These are phyloP conservation scores for Lentinula raphanica DNA, from an alignment of 768 basidiomycete genomes.

Conservation along the genomic window DNA sequence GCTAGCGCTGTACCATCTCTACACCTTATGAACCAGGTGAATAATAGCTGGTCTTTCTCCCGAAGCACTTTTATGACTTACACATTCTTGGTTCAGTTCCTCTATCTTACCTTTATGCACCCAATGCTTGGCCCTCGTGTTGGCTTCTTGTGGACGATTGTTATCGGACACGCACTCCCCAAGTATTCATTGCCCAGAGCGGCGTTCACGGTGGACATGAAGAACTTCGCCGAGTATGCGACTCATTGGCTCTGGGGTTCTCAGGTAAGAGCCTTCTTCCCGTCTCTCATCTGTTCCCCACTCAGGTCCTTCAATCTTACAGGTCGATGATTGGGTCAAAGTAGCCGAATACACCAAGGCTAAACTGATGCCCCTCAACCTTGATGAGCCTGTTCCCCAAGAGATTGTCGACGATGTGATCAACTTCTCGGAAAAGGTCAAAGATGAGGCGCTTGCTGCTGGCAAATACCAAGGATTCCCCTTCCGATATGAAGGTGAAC, in stretches of 20 bases:
- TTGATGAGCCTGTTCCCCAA: conserved; percentile 12
- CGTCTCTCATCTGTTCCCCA: neutral
- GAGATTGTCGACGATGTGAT: conserved; percentile 12
- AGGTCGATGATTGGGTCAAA: conserved; percentile 14
- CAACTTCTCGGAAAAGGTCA: conserved; percentile 11
- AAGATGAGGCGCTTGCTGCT: conserved; percentile 10
- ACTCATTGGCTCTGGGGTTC: conserved; percentile 14
- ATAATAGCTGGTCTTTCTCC: neutral
- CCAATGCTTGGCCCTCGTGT: conserved; percentile 11
- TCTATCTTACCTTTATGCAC: conserved; percentile 15
- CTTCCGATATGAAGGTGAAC: conserved; percentile 13
- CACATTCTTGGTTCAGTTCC: conserved; percentile 8
- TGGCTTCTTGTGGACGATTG: conserved; percentile 13
- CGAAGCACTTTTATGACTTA: neutral
- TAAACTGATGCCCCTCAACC: conserved; percentile 12
- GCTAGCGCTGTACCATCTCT: neutral
- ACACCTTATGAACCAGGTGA: neutral
- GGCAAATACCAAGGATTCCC: conserved; percentile 13
- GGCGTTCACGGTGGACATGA: conserved; percentile 10
- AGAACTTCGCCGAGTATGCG: conserved; percentile 9
- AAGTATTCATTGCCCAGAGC: conserved; percentile 8
- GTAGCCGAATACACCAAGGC: conserved; percentile 9
- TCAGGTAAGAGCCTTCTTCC: neutral
- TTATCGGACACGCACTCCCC: conserved; percentile 9
- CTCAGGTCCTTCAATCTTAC: neutral